These are phyloP conservation scores for Trypethelium eluteriae DNA, from an alignment of 495 filamentous ascomycete genomes.

Conservation along the genomic window DNA sequence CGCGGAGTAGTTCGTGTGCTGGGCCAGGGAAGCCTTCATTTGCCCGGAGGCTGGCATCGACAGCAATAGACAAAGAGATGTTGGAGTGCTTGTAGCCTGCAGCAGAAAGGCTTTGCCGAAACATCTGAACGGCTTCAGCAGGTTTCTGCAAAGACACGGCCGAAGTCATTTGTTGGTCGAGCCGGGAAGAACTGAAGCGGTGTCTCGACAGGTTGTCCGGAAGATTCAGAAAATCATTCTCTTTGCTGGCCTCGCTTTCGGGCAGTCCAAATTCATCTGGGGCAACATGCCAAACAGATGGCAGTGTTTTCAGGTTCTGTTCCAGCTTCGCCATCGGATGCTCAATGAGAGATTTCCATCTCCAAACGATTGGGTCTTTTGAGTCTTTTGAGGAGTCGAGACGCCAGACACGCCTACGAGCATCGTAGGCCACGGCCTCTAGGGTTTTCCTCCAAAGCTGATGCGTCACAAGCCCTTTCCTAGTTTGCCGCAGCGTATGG, in stretches of 20 bases:
- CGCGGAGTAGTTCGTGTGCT: slow-evolving; percentile 14
- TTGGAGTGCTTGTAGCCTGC: slow-evolving; percentile 19
- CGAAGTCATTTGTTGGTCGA: slow-evolving; percentile 21
- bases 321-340: background rate
- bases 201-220: background rate
- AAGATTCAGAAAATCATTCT: background rate
- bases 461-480: slow-evolving; percentile 1
- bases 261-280: background rate
- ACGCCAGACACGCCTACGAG: background rate
- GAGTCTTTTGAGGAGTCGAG: too few relatives aligned
- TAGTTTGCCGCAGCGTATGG: background rate
- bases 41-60: slow-evolving; percentile 19
- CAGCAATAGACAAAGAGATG: slow-evolving; percentile 20
- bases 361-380: background rate
- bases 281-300: slow-evolving; percentile 3
- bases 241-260: background rate
- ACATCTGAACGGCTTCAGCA: slow-evolving; percentile 14
- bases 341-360: background rate
- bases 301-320: background rate
- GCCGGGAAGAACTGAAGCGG: background rate
- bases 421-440: slow-evolving; percentile 8
- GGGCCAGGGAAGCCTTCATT: slow-evolving; percentile 10
- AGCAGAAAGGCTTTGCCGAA: slow-evolving; percentile 15
- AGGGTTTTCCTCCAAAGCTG: background rate
- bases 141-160: slow-evolving; percentile 14